Conservation (phyloP, 768 basidiomycete species). For the Russula dissimulans region DNA sequence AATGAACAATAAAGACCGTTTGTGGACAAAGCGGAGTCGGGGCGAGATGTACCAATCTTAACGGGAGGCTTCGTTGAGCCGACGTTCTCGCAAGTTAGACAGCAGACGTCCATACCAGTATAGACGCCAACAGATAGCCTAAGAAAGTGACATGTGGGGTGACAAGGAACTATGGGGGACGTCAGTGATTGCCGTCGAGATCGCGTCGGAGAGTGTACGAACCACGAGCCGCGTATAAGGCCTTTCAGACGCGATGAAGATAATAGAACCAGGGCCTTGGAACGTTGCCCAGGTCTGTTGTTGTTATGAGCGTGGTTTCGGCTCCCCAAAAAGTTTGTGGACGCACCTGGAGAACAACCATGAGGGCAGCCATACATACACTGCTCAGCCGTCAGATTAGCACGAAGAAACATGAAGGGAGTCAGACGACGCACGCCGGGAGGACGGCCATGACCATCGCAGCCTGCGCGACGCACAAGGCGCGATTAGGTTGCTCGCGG, state of each 20-base stretch:
- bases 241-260: conserved; percentile 22
- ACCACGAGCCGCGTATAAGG: conserved; percentile 24
- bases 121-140: conserved; percentile 32
- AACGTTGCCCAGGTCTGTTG: conserved; percentile 32
- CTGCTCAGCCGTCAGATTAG: conserved; percentile 22
- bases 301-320: not conserved
- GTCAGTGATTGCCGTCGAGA: conserved; percentile 6
- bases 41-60: conserved; percentile 20
- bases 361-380: conserved; percentile 34
- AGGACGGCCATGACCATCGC: conserved; percentile 44
- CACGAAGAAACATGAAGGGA: not conserved
- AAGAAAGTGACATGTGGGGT: conserved; percentile 37
- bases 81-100: not conserved
- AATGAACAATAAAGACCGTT: conserved; percentile 47
- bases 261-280: conserved; percentile 20
- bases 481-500: conserved; percentile 22
- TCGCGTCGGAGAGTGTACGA: not conserved
- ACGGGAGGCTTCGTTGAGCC: not conserved
- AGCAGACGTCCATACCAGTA: conserved; percentile 1
- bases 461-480: conserved; percentile 42
- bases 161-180: conserved; percentile 26
- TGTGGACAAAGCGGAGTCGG: conserved; percentile 23
- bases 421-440: conserved; percentile 36
- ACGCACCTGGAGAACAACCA: conserved; percentile 33
- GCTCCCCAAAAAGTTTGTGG: not conserved